Percentiles rank a stretch among this genome's conserved stretches.
phyloP scores from a whole-genome alignment of 2,329 filamentous ascomycete genomes.

The Penicillium sp. region DNA sequence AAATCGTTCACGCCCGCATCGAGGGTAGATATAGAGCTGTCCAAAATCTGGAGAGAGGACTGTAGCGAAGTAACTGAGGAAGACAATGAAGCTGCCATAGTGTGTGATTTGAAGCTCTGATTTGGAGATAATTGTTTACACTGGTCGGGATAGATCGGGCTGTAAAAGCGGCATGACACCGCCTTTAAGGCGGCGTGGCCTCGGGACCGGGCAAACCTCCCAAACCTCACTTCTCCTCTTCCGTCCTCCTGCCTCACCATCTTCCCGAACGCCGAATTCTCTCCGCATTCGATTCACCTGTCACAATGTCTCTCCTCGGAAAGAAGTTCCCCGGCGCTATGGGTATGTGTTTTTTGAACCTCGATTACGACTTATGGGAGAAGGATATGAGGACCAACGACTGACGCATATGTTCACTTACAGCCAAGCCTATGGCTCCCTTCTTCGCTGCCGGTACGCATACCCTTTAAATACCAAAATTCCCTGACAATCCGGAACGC shows the following conservation, averaged over 20 bases:
- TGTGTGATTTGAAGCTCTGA: conserved; percentile 2
- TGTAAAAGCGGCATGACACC: conserved; percentile 32
- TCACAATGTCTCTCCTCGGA: conserved; percentile 74
- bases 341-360: conserved; percentile 57
- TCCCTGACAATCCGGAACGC: not conserved
- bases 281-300: conserved; percentile 36
- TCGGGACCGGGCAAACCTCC: conserved; percentile 39
- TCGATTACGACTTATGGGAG: not conserved
- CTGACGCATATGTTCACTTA: conserved; percentile 34
- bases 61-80: conserved; percentile 62
- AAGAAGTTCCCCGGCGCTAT: conserved; percentile 82
- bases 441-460: conserved; percentile 92
- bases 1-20: conserved; percentile 64
- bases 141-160: conserved; percentile 23
- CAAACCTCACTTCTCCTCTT: conserved; percentile 38
- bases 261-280: conserved; percentile 28
- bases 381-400: conserved; percentile 21
- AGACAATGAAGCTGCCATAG: conserved; percentile 52
- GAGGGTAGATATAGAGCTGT: conserved; percentile 63
- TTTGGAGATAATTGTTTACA: conserved; percentile 28
- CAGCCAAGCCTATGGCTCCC: conserved; percentile 86
- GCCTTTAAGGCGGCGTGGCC: conserved; percentile 28
- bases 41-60: conserved; percentile 61
- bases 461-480: conserved; percentile 1
- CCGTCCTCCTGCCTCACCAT: conserved; percentile 32